Conservation (phyloP, 441 rosid genomes). For the Pelargonium myrrhifolium region DNA sequence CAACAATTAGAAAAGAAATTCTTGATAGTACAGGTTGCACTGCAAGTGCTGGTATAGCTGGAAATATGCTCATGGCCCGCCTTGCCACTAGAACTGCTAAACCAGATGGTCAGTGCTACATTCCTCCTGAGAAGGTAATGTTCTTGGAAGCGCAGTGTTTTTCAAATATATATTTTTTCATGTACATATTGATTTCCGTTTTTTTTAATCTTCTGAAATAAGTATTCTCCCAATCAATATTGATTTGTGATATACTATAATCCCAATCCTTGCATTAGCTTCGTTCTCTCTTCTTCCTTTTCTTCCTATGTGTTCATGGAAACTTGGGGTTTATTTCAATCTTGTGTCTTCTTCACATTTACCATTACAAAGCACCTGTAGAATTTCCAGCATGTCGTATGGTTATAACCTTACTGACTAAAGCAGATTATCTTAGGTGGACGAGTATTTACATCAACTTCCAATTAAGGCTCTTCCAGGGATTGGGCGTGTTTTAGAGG, state of each 20-base stretch:
- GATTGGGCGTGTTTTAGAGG: conserved; percentile 74
- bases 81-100: conserved; percentile 89
- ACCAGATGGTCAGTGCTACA: conserved; percentile 82
- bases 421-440: conserved; percentile 45
- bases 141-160: background rate
- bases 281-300: background rate
- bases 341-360: background rate
- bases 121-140: conserved; percentile 52
- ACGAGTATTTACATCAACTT: conserved; percentile 58
- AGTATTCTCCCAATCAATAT: background rate
- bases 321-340: background rate
- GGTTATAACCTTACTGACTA: conserved; percentile 14
- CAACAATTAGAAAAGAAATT: conserved; percentile 67
- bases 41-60: conserved; percentile 85
- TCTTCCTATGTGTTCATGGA: background rate
- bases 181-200: background rate
- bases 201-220: background rate
- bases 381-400: background rate
- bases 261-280: background rate
- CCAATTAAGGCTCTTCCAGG: conserved; percentile 81
- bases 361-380: background rate
- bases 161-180: conserved; percentile 2
- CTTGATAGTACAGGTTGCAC: conserved; percentile 75
- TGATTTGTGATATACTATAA: background rate
- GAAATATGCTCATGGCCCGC: conserved; percentile 94